Percentiles rank a stretch among this genome's conserved stretches.
These are phyloP conservation scores for Eragrostis nindensis DNA, from an alignment of 176 grass and related monocot species.

Conservation along the genomic window DNA sequence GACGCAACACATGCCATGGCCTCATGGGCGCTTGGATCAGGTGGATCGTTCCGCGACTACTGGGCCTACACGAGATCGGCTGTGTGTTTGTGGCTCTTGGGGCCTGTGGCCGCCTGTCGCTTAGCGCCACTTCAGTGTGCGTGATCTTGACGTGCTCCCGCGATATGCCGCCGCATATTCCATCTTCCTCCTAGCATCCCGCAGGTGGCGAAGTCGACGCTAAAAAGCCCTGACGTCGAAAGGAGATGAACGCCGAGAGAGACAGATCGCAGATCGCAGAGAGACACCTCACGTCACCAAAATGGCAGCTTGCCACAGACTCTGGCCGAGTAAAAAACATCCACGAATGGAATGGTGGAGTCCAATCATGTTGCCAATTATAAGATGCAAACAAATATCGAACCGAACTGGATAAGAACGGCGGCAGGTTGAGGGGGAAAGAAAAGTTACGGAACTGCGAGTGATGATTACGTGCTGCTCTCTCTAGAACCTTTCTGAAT, in stretches of 20 bases:
- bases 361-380: too few species aligned
- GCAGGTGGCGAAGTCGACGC: neutral
- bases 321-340: too few species aligned
- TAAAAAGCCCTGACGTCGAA: slow-evolving; percentile 29
- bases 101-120: too few species aligned
- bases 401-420: too few species aligned
- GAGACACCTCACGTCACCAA: neutral
- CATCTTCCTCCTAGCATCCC: neutral
- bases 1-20: too few species aligned
- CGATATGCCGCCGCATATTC: slow-evolving; percentile 60
- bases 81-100: too few species aligned
- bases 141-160: neutral
- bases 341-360: too few species aligned
- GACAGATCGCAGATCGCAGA: neutral
- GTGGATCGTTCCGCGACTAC: neutral
- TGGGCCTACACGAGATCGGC: neutral
- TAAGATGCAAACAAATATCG: too few species aligned
- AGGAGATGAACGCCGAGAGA: neutral
- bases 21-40: too few species aligned
- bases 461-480: neutral
- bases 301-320: neutral
- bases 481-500: too few species aligned
- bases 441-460: neutral
- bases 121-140: neutral
- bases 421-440: too few species aligned